phyloP scores from a whole-genome alignment of 108 stramenopile species.

The Asterionellopsis glacialis region DNA sequence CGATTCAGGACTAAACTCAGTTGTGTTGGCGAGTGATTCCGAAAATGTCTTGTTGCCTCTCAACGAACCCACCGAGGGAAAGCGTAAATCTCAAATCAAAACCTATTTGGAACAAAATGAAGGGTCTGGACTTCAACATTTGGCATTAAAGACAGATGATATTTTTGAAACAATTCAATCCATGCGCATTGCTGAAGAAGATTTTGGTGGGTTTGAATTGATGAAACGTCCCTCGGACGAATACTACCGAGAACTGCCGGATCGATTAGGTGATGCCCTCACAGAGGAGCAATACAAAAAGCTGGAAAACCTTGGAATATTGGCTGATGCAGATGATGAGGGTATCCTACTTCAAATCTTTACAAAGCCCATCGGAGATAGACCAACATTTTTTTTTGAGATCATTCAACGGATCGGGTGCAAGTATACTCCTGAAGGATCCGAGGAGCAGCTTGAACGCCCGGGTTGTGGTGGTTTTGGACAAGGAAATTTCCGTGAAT shows the following conservation, averaged over 20 bases:
- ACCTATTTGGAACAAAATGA: constrained; percentile 86
- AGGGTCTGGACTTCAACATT: constrained; percentile 84
- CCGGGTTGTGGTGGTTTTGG: constrained; percentile 91
- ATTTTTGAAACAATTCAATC: constrained; percentile 69
- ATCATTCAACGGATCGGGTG: constrained; percentile 91
- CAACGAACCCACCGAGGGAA: constrained; percentile 64
- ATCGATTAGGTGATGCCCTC: constrained; percentile 39
- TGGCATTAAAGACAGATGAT: constrained; percentile 79
- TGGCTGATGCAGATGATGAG: constrained; percentile 84
- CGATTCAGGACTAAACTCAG: constrained; percentile 80
- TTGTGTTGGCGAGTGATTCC: constrained; percentile 62
- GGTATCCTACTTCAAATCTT: constrained; percentile 85
- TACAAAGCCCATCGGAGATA: constrained; percentile 81
- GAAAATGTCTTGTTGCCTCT: constrained; percentile 73
- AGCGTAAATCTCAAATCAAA: constrained; percentile 68
- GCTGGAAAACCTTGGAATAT: constrained; percentile 71
- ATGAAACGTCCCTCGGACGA: constrained; percentile 64
- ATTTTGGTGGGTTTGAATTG: constrained; percentile 76
- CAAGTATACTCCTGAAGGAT: constrained; percentile 26
- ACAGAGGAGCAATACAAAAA: constrained; percentile 36
- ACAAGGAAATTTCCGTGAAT: constrained; percentile 83
- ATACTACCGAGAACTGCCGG: constrained; percentile 67
- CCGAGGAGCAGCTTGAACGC: constrained; percentile 32
- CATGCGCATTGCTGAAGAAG: constrained; percentile 52
- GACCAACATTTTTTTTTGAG: constrained; percentile 85